These are phyloP conservation scores for Raddia distichophylla DNA, from an alignment of 176 grass and related monocot species.

Conservation along the genomic window DNA sequence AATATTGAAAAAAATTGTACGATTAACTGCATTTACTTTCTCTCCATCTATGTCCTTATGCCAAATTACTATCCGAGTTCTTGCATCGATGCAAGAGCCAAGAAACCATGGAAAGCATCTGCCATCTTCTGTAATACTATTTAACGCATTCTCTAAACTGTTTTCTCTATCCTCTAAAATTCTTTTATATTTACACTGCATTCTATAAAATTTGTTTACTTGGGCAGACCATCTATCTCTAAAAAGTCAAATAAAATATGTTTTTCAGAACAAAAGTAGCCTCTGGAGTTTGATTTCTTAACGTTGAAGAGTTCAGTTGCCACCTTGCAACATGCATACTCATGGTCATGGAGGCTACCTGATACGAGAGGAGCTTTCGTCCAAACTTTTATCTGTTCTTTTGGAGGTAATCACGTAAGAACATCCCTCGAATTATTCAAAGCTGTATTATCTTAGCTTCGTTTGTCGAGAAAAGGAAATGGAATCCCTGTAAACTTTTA, in stretches of 20 bases:
- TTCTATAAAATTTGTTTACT: too few species aligned
- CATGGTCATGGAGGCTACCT: neutral
- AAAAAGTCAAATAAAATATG: too few species aligned
- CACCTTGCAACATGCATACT: neutral
- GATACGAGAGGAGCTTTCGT: neutral
- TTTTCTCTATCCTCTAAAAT: too few species aligned
- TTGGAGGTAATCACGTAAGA: too few species aligned
- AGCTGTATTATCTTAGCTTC: neutral
- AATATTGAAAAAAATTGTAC: neutral
- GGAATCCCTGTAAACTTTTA: neutral
- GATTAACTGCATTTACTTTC: neutral
- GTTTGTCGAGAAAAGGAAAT: neutral
- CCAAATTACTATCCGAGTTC: neutral
- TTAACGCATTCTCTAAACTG: too few species aligned
- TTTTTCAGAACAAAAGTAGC: too few species aligned
- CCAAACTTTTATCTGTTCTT: neutral
- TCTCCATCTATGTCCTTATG: neutral
- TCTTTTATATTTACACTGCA: too few species aligned
- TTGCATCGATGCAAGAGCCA: neutral
- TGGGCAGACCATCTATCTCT: too few species aligned
- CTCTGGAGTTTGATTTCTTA: too few species aligned
- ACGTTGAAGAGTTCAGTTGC: too few species aligned
- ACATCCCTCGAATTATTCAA: conserved; percentile 22
- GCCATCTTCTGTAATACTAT: too few species aligned
- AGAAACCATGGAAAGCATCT: too few species aligned